A percentile compares a stretch with the other conserved stretches of the same genome.
Evolutionary conservation across 2,329 filamentous ascomycete genomes (phyloP).

Genomic region (Diaporthe vaccinii): DNA sequence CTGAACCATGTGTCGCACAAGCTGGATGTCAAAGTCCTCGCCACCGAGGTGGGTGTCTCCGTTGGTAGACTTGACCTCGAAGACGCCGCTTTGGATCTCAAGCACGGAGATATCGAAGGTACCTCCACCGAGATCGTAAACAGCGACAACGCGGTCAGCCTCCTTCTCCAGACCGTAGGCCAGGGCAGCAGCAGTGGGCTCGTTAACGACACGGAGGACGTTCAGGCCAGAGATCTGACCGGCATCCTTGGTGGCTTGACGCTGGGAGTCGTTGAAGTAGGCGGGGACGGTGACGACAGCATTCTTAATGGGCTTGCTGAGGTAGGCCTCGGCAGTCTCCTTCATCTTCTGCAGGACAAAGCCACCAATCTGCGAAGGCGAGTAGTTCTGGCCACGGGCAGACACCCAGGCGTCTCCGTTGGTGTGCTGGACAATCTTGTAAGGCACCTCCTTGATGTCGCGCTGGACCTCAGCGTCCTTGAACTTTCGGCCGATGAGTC

Average conservation of each 20-base stretch:
- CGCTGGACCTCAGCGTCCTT: slow-evolving; percentile 93
- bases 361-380: slow-evolving; percentile 97
- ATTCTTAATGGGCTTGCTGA: slow-evolving; percentile 92
- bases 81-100: slow-evolving; percentile 97
- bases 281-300: slow-evolving; percentile 96
- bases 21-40: slow-evolving; percentile 96
- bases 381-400: slow-evolving; percentile 95
- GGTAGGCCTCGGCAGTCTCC: slow-evolving; percentile 95
- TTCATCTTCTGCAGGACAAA: slow-evolving; percentile 99
- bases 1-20: slow-evolving; percentile 93
- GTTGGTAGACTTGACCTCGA: slow-evolving; percentile 99
- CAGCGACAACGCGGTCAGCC: slow-evolving; percentile 87
- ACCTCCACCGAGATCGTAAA: slow-evolving; percentile 98
- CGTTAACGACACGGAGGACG: slow-evolving; percentile 97
- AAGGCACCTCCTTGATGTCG: slow-evolving; percentile 97
- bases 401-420: slow-evolving; percentile 98
- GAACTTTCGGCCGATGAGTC: slow-evolving; percentile 98
- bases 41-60: slow-evolving; percentile 98
- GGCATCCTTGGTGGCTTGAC: slow-evolving; percentile 98
- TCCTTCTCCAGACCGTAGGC: slow-evolving; percentile 98
- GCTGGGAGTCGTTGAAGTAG: slow-evolving; percentile 99
- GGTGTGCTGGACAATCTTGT: slow-evolving; percentile 97
- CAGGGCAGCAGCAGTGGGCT: slow-evolving; percentile 95
- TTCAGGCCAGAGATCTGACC: slow-evolving; percentile 97
- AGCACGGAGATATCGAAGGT: slow-evolving; percentile 99